Evolutionary conservation across 192 early-diverging fungal genomes (phyloP), one percentile per base, ranked within the genome.

Genomic region (Backusella sp.): DNA sequence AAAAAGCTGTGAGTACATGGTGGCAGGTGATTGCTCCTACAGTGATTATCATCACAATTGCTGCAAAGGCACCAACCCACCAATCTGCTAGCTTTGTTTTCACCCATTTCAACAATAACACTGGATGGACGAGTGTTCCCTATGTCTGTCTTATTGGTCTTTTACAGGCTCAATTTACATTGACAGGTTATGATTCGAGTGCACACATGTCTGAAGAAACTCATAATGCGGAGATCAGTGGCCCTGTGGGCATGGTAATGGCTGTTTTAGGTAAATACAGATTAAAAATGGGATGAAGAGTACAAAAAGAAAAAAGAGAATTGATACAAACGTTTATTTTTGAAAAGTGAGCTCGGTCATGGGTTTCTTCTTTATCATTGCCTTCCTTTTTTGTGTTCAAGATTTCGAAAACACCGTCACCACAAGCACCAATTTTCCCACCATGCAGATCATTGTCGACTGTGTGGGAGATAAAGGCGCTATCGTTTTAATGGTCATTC

Each of bases 171-270:
- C 86, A 87, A 44, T 87, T 84, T 65, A 87, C 86, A 7, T 73
- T 87, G 66, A 87, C 86, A n/a, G 86, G 86, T 3, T 82, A 82
- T 46, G 86, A 87, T 72, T 76, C 86, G 1, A 80, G 78, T 21
- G 86, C 86, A 59, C 86, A 87, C 52, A 80, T 87, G 80, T 78
- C 84, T 1, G 86, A 87, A 30, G 86, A 87, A 73, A 87, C 86
- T 28, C 77, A 80, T 66, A 83, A 83, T 36, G 86, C 86, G 4
- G 77, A 80, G 62, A 79, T 86, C 66, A 77, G 77, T 28, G 85
- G 80, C 4, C 85, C 85, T 17, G 79, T 84, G 6, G 84, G 85
- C 34, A 86, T 84, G 71, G 35, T 78, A 41, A 86, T 83, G 81
- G 85, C 85, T 26, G 79, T 84, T 52, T 65, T 77, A 66, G 85